Conservation (phyloP, 805 yeast species). For the Kodamaea neixiangensis region DNA sequence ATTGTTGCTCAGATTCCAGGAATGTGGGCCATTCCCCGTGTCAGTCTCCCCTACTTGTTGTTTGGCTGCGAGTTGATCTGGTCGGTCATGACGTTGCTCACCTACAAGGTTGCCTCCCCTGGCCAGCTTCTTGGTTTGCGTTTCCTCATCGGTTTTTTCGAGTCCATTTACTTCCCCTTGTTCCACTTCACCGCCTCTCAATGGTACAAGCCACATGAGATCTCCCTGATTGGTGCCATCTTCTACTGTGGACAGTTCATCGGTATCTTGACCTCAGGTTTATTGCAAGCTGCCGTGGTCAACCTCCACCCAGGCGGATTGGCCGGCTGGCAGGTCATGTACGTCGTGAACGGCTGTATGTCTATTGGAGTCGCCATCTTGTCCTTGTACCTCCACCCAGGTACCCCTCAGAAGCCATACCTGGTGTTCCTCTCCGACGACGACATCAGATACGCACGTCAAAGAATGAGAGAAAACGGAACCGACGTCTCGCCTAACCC, state of each 20-base stretch:
- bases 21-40: slow-evolving; percentile 21
- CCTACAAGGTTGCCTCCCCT: slow-evolving; percentile 17
- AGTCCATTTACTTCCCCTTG: slow-evolving; percentile 28
- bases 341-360: slow-evolving; percentile 25
- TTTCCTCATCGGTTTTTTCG: slow-evolving; percentile 24
- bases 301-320: not conserved
- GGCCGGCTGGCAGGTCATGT: slow-evolving; percentile 26
- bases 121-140: slow-evolving; percentile 21
- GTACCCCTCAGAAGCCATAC: slow-evolving; percentile 39
- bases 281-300: slow-evolving; percentile 24
- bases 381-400: slow-evolving; percentile 25
- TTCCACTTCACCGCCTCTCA: slow-evolving; percentile 28
- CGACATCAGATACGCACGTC: slow-evolving; percentile 55
- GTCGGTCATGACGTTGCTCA: slow-evolving; percentile 21
- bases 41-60: slow-evolving; percentile 23
- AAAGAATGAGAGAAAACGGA: slow-evolving; percentile 22
- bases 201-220: slow-evolving; percentile 26
- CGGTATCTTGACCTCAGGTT: slow-evolving; percentile 30
- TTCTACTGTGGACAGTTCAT: slow-evolving; percentile 33
- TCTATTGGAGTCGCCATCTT: slow-evolving; percentile 22
- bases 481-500: slow-evolving; percentile 18
- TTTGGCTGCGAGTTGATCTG: slow-evolving; percentile 22
- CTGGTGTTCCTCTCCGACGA: slow-evolving; percentile 55
- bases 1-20: slow-evolving; percentile 24
- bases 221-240: slow-evolving; percentile 25